phyloP scores from a whole-genome alignment of 139 green algal species.

The Picochlorum sp. region DNA sequence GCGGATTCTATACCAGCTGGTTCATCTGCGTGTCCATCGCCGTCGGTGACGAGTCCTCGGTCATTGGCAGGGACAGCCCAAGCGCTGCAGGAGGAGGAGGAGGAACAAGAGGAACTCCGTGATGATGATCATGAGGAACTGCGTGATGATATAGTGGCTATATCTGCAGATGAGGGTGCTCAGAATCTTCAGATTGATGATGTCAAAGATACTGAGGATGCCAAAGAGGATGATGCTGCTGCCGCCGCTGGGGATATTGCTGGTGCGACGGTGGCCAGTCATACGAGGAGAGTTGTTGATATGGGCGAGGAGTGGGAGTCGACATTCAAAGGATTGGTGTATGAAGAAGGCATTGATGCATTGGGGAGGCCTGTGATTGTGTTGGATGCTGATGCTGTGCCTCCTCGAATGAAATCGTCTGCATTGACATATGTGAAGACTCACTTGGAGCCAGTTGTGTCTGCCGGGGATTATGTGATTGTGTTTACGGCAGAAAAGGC shows the following conservation, averaged over 20 bases:
- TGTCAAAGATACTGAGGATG: no score
- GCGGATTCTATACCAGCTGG: no score
- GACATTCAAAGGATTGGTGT: slow-evolving; percentile 45
- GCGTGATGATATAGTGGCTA: no score
- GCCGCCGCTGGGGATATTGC: neutral
- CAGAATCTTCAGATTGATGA: no score
- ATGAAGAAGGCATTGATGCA: slow-evolving; percentile 56
- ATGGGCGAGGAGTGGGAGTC: slow-evolving; percentile 16
- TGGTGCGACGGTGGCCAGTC: neutral
- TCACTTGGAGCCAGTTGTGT: slow-evolving; percentile 53
- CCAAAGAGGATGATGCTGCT: neutral
- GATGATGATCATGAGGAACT: no score
- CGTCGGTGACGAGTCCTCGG: no score
- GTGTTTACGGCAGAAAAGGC: slow-evolving; percentile 27
- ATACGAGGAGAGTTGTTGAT: neutral
- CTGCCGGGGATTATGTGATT: slow-evolving; percentile 42
- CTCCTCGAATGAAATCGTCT: slow-evolving; percentile 26
- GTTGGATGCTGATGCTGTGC: slow-evolving; percentile 57
- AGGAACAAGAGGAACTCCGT: no score
- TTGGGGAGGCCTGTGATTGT: slow-evolving; percentile 65
- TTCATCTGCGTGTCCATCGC: no score
- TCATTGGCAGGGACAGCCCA: no score
- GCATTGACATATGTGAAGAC: slow-evolving; percentile 24
- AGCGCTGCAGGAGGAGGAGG: no score
- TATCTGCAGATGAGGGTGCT: no score